Base-by-base conservation (phyloP, 2,329 filamentous ascomycete genomes). In the Clathrospora elynae region DNA sequence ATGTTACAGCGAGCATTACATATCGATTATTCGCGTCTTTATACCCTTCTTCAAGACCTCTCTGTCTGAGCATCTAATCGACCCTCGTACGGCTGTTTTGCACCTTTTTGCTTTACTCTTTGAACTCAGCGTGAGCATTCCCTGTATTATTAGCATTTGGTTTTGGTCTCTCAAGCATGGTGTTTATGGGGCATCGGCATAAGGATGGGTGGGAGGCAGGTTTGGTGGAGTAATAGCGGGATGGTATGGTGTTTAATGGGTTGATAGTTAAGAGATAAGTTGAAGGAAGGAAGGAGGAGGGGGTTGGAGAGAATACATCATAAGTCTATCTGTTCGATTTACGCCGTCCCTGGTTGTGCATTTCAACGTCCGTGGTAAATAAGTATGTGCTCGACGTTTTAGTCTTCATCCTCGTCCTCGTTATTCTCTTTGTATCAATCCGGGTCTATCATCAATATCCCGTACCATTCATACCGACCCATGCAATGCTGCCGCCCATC, bases 101-200 rank as follows among this genome's bases (percentile, higher is more conserved):
- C 28, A 30, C 2, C 28, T 8, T 29, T 35, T 17, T 4, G 22
- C 20, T 30, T 17, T 30, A 11, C 16, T 34, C 20, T 22, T 33
- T 42, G 46, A 24, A 13, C 16, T 40, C 25, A 39, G 37, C 41
- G 28, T n/a, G 6, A n/a, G 5, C 31, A 18, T 29, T 42, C 33
- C 33, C 20, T 51, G 49, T 52, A 52, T 45, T 43, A 52, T 37
- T 52, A 49, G 35, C 31, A 14, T 29, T 31, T 22, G 14, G n/a
- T 29, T 35, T 32, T 36, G 19, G 8, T 39, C 33, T 19, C 26
- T 14, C 32, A 42, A 51, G 45, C 49, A 51, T 46, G 49, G 49
- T 45, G 49, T 51, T 51, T 26, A 37, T 31, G 24, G 39, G 44
- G 29, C 35, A 42, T 35, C 35, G 18, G 34, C 17, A 42, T 34